phyloP scores from a whole-genome alignment of 2,329 filamentous ascomycete species.

The Cryphonectria carpinicola region DNA sequence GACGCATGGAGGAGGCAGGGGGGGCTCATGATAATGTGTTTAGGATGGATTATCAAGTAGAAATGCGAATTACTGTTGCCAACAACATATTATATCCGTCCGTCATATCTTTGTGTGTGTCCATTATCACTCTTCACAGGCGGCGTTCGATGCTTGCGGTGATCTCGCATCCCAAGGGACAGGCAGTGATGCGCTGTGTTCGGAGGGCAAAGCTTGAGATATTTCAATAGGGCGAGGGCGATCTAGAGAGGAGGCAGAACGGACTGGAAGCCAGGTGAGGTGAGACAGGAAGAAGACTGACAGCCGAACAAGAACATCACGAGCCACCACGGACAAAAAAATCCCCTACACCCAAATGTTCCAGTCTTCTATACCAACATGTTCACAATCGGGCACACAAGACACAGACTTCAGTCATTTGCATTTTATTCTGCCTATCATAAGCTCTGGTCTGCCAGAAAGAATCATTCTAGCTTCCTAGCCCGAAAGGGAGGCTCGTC shows the following conservation, averaged over 20 bases:
- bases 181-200: background rate
- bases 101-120: background rate
- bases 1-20: background rate
- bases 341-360: background rate
- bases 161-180: background rate
- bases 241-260: background rate
- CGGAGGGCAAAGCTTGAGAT: background rate
- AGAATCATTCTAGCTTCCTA: slow-evolving; percentile 4
- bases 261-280: background rate
- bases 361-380: background rate
- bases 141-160: background rate
- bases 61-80: background rate
- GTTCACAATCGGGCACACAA: background rate
- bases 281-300: background rate
- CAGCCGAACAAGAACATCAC: background rate
- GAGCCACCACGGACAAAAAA: background rate
- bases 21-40: slow-evolving; percentile 20
- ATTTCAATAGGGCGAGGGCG: background rate
- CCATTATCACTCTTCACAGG: background rate
- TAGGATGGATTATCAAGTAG: background rate
- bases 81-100: background rate
- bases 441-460: slow-evolving; percentile 13
- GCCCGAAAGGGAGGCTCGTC: background rate
- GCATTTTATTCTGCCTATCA: slow-evolving; percentile 26
- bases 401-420: slow-evolving; percentile 21